Conservation (phyloP, 2,329 filamentous ascomycete genomes). For the Harringtonia lauricola region DNA sequence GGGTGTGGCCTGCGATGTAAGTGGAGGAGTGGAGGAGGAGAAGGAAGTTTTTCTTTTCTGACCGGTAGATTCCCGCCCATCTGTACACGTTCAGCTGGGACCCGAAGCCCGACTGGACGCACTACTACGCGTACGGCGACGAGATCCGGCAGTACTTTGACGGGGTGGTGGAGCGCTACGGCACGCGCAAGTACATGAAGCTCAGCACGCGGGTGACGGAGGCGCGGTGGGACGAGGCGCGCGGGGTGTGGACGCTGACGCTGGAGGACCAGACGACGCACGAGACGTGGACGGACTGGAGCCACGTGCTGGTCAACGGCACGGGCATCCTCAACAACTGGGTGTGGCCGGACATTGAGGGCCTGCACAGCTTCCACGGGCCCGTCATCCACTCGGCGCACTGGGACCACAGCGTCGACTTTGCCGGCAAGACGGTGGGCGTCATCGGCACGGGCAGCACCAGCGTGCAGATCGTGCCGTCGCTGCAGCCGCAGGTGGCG, state of each 20-base stretch:
- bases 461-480: slow-evolving; percentile 18
- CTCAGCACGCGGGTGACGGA: slow-evolving; percentile 30
- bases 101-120: slow-evolving; percentile 20
- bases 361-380: slow-evolving; percentile 32
- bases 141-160: slow-evolving; percentile 20
- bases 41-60: no score
- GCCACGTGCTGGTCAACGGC: slow-evolving; percentile 23
- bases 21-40: background rate
- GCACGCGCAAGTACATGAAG: slow-evolving; percentile 29
- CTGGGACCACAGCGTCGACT: slow-evolving; percentile 43
- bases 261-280: slow-evolving; percentile 18
- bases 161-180: slow-evolving; percentile 18
- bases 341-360: slow-evolving; percentile 37
- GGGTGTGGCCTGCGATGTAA: slow-evolving; percentile 28
- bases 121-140: slow-evolving; percentile 13
- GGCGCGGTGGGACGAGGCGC: slow-evolving; percentile 30
- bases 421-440: slow-evolving; percentile 35
- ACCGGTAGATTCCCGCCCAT: slow-evolving; percentile 22
- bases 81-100: slow-evolving; percentile 23
- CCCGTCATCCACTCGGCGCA: slow-evolving; percentile 38
- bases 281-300: background rate
- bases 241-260: slow-evolving; percentile 24
- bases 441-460: slow-evolving; percentile 21
- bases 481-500: slow-evolving; percentile 10
- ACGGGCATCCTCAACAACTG: slow-evolving; percentile 48